These are phyloP conservation scores for Tritrichomonas foetus DNA, from an alignment of 208 protist genomes.

Conservation along the genomic window DNA sequence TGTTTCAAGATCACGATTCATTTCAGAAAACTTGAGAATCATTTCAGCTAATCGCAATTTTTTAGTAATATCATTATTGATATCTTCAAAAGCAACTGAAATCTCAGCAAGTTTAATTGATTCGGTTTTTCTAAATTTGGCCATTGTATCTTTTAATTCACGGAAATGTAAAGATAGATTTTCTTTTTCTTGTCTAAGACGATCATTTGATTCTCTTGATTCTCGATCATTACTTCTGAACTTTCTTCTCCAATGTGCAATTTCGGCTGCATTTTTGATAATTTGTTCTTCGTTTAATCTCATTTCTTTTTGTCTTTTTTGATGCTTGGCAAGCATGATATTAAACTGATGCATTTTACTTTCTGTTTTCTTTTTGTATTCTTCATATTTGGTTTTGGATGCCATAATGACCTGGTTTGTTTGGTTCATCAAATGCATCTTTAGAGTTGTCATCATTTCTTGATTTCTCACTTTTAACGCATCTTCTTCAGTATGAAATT, in stretches of 20 bases:
- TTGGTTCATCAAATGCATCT: background rate
- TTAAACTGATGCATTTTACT: background rate
- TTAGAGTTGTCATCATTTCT: background rate
- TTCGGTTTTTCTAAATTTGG: background rate
- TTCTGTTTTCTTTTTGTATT: background rate
- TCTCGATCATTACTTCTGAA: slow-evolving; percentile 2
- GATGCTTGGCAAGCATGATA: background rate
- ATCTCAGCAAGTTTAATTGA: background rate
- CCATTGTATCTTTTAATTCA: background rate
- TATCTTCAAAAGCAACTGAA: background rate
- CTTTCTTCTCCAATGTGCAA: background rate
- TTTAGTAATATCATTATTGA: background rate
- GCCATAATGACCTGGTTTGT: background rate
- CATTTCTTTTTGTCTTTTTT: background rate
- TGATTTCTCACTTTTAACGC: background rate
- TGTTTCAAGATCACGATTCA: background rate
- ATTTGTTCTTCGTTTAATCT: background rate
- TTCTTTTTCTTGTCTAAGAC: background rate
- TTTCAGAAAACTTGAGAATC: background rate
- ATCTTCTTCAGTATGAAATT: background rate
- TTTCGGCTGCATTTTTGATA: background rate
- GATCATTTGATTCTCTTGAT: background rate
- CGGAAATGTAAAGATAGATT: background rate
- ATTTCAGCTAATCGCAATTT: background rate
- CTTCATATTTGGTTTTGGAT: background rate